These are phyloP conservation scores for Ceratocystis destructans DNA, from an alignment of 2,329 filamentous ascomycete genomes.

Conservation along the genomic window DNA sequence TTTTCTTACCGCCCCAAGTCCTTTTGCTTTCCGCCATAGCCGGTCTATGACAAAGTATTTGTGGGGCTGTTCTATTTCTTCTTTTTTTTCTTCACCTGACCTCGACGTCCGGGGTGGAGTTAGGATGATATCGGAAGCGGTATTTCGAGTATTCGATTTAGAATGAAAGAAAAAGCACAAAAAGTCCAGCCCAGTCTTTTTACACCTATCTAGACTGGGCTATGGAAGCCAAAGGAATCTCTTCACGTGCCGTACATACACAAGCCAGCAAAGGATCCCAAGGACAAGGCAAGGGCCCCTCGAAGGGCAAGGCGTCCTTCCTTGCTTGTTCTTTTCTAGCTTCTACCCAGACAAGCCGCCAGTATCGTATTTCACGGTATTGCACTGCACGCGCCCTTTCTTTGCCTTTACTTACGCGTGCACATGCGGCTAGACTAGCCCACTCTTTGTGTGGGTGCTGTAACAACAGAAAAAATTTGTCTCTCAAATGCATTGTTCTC, in stretches of 20 bases:
- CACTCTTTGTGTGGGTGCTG: background rate
- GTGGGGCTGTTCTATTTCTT: background rate
- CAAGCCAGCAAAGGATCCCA: too few species aligned
- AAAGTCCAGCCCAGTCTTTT: background rate
- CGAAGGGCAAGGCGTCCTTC: too few species aligned
- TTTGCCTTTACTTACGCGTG: too few species aligned
- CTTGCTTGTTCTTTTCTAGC: too few species aligned
- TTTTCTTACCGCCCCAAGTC: background rate
- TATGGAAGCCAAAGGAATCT: background rate
- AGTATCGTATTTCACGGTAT: too few species aligned
- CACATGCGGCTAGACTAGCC: too few species aligned
- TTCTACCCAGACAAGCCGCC: too few species aligned
- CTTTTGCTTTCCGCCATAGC: background rate
- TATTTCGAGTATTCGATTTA: background rate
- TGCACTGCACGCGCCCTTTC: too few species aligned
- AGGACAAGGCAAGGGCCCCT: too few species aligned
- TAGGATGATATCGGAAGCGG: conserved; percentile 13
- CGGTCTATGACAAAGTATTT: background rate
- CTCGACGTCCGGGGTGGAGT: background rate
- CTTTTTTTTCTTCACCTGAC: background rate
- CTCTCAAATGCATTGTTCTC: background rate
- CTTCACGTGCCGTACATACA: background rate
- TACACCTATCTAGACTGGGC: background rate
- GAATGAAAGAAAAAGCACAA: background rate
- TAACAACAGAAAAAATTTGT: background rate